Evolutionary conservation across 495 filamentous ascomycete genomes (phyloP).

Genomic region (Xylaria venustula): DNA sequence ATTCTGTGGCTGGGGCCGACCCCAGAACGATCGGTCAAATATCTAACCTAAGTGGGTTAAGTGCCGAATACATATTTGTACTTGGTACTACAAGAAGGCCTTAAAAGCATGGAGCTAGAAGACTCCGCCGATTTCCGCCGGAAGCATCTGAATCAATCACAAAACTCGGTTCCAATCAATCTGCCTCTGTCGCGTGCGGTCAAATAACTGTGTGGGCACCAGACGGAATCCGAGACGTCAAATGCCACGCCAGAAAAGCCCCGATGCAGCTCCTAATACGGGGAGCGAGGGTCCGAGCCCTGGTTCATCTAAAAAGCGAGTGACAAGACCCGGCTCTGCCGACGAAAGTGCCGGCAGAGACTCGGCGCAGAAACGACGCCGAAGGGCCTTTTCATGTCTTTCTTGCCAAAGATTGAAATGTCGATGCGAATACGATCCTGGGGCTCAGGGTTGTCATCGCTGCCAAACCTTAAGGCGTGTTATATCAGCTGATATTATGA

Average conservation of each 20-base stretch:
- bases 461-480: conserved; percentile 31
- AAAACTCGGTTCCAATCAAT: not conserved
- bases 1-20: too few species aligned
- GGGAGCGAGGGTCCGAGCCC: not conserved
- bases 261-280: not conserved
- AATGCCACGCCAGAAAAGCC: not conserved
- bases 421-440: conserved; percentile 29
- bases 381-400: conserved; percentile 30
- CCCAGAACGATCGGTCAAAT: too few species aligned
- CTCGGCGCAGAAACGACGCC: conserved; percentile 19
- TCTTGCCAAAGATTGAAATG: conserved; percentile 31
- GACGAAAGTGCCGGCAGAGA: conserved; percentile 9
- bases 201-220: not conserved
- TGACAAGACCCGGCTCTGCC: conserved; percentile 6
- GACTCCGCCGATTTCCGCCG: not conserved
- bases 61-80: too few species aligned
- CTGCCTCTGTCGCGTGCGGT: not conserved
- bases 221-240: not conserved
- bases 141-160: not conserved
- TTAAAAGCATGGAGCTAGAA: too few species aligned
- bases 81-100: too few species aligned
- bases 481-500: not conserved
- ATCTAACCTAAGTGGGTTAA: too few species aligned
- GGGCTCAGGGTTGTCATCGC: conserved; percentile 26
- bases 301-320: not conserved